These are phyloP conservation scores for Naganishia cerealis DNA, from an alignment of 1,284 basidiomycete species.

Conservation along the genomic window DNA sequence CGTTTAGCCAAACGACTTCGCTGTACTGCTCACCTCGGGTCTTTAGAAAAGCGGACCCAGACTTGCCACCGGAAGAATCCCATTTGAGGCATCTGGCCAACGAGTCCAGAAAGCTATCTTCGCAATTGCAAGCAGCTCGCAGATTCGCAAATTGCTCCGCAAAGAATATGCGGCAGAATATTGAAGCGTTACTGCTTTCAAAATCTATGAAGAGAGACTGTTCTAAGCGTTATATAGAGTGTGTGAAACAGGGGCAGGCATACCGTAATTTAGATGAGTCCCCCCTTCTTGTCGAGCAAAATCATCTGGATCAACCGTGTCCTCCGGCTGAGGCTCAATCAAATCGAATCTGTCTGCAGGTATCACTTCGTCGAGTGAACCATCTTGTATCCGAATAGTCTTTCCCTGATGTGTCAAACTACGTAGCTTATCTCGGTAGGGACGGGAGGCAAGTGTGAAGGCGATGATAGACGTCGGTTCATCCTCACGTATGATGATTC, in stretches of 20 bases:
- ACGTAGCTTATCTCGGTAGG: conserved; percentile 78
- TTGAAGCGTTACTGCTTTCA: conserved; percentile 85
- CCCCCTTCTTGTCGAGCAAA: conserved; percentile 43
- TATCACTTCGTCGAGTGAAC: conserved; percentile 41
- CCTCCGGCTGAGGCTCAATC: conserved; percentile 38
- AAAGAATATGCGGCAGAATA: conserved; percentile 92
- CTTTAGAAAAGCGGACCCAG: conserved; percentile 93
- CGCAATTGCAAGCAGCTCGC: conserved; percentile 86
- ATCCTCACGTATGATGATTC: conserved; percentile 92
- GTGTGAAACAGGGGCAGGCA: conserved; percentile 27
- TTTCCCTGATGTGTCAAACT: conserved; percentile 65
- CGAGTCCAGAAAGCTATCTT: conserved; percentile 88
- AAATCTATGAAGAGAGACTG: conserved; percentile 62
- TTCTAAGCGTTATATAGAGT: neutral
- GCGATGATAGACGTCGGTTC: conserved; percentile 98
- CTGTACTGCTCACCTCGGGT: conserved; percentile 68
- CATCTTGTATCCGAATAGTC: conserved; percentile 57
- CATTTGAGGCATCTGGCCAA: conserved; percentile 93
- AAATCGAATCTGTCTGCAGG: conserved; percentile 50
- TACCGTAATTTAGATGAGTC: conserved; percentile 54
- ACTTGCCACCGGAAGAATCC: conserved; percentile 94
- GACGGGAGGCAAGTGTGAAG: conserved; percentile 85
- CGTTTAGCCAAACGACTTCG: neutral
- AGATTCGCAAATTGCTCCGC: conserved; percentile 97
- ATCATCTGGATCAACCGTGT: conserved; percentile 50